Conservation (phyloP, 176 grass and related monocot genomes). For the Avena eriantha region DNA sequence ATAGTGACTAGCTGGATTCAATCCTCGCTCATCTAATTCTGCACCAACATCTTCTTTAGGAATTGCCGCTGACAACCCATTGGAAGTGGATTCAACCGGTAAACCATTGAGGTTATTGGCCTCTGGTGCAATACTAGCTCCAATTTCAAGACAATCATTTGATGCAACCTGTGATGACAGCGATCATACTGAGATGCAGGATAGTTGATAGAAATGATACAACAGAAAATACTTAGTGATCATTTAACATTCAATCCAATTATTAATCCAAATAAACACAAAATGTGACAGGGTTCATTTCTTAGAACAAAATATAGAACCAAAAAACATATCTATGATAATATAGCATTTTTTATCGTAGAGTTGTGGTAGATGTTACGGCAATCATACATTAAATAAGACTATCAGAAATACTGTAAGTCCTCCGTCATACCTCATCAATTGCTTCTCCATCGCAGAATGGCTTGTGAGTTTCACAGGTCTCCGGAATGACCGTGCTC, state of each 20-base stretch:
- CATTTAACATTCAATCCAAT: conserved; percentile 3
- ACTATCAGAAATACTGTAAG: background rate
- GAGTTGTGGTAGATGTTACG: background rate
- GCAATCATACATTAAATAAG: background rate
- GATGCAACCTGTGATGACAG: conserved; percentile 47
- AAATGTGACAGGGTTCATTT: background rate
- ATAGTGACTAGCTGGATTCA: conserved; percentile 51
- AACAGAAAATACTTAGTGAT: background rate
- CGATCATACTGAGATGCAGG: conserved; percentile 25
- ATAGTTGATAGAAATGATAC: conserved; percentile 21
- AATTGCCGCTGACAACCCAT: conserved; percentile 30
- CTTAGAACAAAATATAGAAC: conserved; percentile 13
- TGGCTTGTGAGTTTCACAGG: conserved; percentile 47
- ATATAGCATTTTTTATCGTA: conserved; percentile 4
- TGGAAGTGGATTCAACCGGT: conserved; percentile 15
- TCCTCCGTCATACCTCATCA: conserved; percentile 52
- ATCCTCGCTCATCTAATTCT: conserved; percentile 36
- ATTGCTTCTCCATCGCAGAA: conserved; percentile 40
- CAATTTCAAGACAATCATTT: conserved; percentile 39
- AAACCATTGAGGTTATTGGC: conserved; percentile 35
- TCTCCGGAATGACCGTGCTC: conserved; percentile 33
- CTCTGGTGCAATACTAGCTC: conserved; percentile 38
- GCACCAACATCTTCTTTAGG: conserved; percentile 38
- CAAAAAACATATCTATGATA: conserved; percentile 1
- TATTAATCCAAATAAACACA: conserved; percentile 15